Base-by-base conservation (phyloP, 2,329 filamentous ascomycete genomes). In the Orbilia ellipsospora region DNA sequence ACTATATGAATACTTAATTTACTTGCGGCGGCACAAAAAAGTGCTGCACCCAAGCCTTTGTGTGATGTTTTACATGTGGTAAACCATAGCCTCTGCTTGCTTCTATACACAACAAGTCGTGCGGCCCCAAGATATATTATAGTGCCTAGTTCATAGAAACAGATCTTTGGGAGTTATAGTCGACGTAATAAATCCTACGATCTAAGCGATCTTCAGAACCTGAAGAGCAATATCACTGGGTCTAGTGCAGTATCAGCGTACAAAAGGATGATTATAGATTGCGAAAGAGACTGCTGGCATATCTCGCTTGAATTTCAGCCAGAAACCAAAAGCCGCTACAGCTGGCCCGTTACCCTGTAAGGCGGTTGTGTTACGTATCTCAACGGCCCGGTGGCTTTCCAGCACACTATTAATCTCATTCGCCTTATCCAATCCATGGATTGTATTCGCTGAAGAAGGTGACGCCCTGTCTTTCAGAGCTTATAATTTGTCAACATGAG, bases 201-300 rank as follows among this genome's bases (percentile, higher is more conserved):
- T 15, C 44, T 48, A 48, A 15, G 44, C 6, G 44, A n/a, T 5
- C 5, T 12, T 48, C 16, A n/a, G 44, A 48, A 15, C 13, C 5
- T 10, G 44, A 36, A n/a, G 16, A 6, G 44, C 13, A 48, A 12
- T 5, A 48, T 12, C 16, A 18, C 44, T 12, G 13, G 62, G 57
- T 51, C 52, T 23, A 26, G 54, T 23, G 15, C 40, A 23, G 56
- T 23, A 18, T 54, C 52, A 48, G 13, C 4, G 13, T 48, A 36
- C 51, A 52, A 40, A 51, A 56, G 59, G 18, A 63, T 56, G 50
- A 36, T 51, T 74, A 51, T 68, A 68, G 57, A 62, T 74, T 31
- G 28, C 48, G 40, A 50, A 44, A 23, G 10, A 48, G 18, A 20
- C 42, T 67, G 70, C 57, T 68, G 57, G 57, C 63, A 68, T 54